Evolutionary conservation across 495 filamentous ascomycete species (phyloP).

Genomic region (Emericellopsis terricola): DNA sequence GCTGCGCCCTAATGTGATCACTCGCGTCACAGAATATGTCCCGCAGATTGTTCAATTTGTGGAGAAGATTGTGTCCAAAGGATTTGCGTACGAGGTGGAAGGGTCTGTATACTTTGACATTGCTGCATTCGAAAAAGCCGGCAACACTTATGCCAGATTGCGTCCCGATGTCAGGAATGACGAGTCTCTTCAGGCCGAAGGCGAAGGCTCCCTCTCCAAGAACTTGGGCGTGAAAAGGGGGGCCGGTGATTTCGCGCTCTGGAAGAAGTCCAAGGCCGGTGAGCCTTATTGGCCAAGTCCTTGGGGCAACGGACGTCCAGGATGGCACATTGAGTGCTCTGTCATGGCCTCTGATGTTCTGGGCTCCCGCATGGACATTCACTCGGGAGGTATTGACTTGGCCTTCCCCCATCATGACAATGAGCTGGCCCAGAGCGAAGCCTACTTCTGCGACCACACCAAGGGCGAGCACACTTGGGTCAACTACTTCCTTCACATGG

Average conservation of each 20-base stretch:
- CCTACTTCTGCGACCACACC: slow-evolving; percentile 45
- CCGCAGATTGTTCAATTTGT: slow-evolving; percentile 57
- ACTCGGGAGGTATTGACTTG: slow-evolving; percentile 85
- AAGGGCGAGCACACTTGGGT: slow-evolving; percentile 58
- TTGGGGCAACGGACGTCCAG: slow-evolving; percentile 79
- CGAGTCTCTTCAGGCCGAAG: slow-evolving; percentile 66
- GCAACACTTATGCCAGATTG: slow-evolving; percentile 70
- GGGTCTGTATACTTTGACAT: slow-evolving; percentile 95
- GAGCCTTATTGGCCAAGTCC: slow-evolving; percentile 78
- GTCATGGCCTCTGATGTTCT: slow-evolving; percentile 85
- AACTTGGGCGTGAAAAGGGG: slow-evolving; percentile 48
- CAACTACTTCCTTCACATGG: slow-evolving; percentile 95
- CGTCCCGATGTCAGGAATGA: slow-evolving; percentile 79
- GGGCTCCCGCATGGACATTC: slow-evolving; percentile 72
- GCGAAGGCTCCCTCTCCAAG: slow-evolving; percentile 70
- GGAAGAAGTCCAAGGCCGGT: slow-evolving; percentile 84
- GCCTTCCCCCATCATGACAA: slow-evolving; percentile 96
- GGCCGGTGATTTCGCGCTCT: slow-evolving; percentile 74
- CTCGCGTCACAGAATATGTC: slow-evolving; percentile 79
- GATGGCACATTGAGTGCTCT: slow-evolving; percentile 97
- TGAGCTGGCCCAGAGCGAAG: slow-evolving; percentile 86
- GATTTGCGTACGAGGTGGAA: slow-evolving; percentile 71
- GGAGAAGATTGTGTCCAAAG: slow-evolving; percentile 60
- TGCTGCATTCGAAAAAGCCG: slow-evolving; percentile 61
- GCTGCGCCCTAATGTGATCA: slow-evolving; percentile 61